These are phyloP conservation scores for Microcyclospora pomicola DNA, from an alignment of 2,329 filamentous ascomycete species.

Conservation along the genomic window DNA sequence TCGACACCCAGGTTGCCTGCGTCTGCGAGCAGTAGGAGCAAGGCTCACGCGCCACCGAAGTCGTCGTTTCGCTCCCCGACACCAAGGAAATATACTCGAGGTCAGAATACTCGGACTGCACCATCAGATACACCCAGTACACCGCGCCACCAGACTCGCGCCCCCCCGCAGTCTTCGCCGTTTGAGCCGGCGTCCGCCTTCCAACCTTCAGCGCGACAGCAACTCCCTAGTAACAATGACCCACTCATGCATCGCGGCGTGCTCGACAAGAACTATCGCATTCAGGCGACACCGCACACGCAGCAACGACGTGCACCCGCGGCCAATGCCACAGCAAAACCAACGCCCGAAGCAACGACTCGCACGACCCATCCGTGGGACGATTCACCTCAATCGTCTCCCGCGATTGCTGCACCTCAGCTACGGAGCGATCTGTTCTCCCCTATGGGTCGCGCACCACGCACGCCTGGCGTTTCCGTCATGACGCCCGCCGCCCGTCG, in stretches of 20 bases:
- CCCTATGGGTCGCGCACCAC: constrained; percentile 29
- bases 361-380: constrained; percentile 21
- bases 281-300: constrained; percentile 74
- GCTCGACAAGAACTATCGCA: constrained; percentile 89
- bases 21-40: constrained; percentile 18
- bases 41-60: constrained; percentile 13
- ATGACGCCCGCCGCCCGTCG: constrained; percentile 44
- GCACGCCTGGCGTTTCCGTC: constrained; percentile 75
- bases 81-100: constrained; percentile 27
- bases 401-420: constrained; percentile 67
- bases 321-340: constrained; percentile 8
- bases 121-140: constrained; percentile 17
- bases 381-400: constrained; percentile 36
- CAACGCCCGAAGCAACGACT: constrained; percentile 26
- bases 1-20: constrained; percentile 46
- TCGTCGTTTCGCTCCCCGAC: constrained; percentile 18
- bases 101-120: constrained; percentile 19
- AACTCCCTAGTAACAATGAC: constrained; percentile 42
- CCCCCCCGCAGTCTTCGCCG: constrained; percentile 31
- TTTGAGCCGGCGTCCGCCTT: constrained; percentile 34
- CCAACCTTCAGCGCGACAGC: constrained; percentile 21
- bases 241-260: constrained; percentile 68
- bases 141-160: constrained; percentile 11
- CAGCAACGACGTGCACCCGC: constrained; percentile 14
- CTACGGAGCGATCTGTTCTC: constrained; percentile 71